Base-by-base conservation (phyloP, 1,284 basidiomycete genomes). In the Cutaneotrichosporon spelunceum region DNA sequence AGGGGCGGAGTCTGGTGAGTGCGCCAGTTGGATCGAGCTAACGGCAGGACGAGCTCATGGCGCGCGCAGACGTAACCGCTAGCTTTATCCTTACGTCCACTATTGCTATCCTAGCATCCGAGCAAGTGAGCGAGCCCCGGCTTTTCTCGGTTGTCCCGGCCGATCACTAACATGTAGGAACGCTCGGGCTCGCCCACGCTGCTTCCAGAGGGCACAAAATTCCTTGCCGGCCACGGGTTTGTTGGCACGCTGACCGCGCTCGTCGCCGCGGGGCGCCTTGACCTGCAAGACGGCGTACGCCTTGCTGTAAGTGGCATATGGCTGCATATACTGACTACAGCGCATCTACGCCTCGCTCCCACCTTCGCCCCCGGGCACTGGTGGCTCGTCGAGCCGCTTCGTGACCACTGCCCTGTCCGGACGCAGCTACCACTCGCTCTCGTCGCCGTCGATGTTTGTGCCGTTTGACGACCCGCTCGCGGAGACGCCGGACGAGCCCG, bases 201-300 rank as follows among this genome's bases (percentile, higher is more conserved):
- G 14, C 60, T 79, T 11, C 78, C 78, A 14, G 49, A 61, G 13
- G 72, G 70, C 6, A 77, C 73, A 11, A 69, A 69, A 5, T 74
- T 77, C 62, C 72, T 79, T 27, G 74, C 73, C 6, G 78, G 78
- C 14, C 77, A 79, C 58, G 78, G 78, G 2, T 78, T 78, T 61
- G 72, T 79, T 56, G 78, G 78, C 2, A 77, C 76, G 3, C 64
- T 79, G 24, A 75, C 78, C 2, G 72, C 76, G 2, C 63, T 79
- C 13, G 78, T 79, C 19, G 78, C 76, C 7, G 66, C 73, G 7
- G 76, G 76, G 8, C 67, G 71, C 36, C 59, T 79, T 8, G 75
- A 77, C 59, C 68, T 79, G 14, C 65, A 72, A 8, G 74, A 73
- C 10, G 76, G 75, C 11, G 73, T 78, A 23, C 62, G 78, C 19